A percentile compares a stretch with the other conserved stretches of the same genome.
phyloP scores from a whole-genome alignment of 306 rosid species.

The Vigna hirtella region DNA sequence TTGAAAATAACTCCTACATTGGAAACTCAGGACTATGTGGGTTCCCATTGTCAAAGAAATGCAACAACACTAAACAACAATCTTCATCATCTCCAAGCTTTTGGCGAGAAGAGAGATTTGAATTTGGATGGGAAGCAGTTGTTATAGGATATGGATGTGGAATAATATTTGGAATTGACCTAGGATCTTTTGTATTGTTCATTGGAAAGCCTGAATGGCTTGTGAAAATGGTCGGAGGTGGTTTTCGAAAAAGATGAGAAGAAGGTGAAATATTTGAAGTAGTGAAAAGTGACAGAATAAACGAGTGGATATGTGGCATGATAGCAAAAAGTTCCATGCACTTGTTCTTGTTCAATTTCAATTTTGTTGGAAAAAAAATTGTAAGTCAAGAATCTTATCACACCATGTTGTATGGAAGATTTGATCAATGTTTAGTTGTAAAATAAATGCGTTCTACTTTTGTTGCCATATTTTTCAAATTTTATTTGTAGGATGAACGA shows the following conservation, averaged over 20 bases:
- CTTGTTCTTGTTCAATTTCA: no score
- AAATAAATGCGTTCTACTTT: no score
- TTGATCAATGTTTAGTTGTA: no score
- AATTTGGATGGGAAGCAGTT: slow-evolving; percentile 48
- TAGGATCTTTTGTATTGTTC: slow-evolving; percentile 30
- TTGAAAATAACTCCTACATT: slow-evolving; percentile 37
- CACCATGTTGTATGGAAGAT: no score
- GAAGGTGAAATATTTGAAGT: neutral
- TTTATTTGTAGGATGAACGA: no score
- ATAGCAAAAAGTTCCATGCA: no score
- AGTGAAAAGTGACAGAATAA: no score
- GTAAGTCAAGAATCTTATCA: no score
- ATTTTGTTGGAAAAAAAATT: no score
- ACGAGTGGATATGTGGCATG: no score
- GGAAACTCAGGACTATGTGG: slow-evolving; percentile 51
- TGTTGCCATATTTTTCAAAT: no score
- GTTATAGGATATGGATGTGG: slow-evolving; percentile 54
- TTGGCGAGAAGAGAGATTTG: neutral
- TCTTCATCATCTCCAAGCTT: neutral
- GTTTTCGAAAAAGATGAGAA: neutral
- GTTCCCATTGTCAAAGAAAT: slow-evolving; percentile 41
- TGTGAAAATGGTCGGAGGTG: neutral
- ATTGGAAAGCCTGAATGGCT: neutral
- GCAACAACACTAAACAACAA: neutral
- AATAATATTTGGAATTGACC: slow-evolving; percentile 35